phyloP scores from a whole-genome alignment of 2,329 filamentous ascomycete genomes.

The Paracoccidioides brasiliensis region DNA sequence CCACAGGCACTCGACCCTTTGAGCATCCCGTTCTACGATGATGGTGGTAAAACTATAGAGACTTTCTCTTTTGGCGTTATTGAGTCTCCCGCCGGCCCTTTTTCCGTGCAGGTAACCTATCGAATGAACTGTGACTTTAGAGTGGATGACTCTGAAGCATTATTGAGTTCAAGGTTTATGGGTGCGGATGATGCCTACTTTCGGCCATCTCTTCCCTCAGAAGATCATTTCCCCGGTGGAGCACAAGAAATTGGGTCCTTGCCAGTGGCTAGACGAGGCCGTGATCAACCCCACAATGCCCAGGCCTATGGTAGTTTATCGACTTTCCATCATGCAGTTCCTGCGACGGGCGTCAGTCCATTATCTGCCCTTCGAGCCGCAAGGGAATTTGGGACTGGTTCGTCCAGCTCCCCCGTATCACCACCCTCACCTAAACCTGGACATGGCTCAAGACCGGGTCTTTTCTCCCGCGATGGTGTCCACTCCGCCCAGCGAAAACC shows the following conservation, averaged over 20 bases:
- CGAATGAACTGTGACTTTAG: constrained; percentile 82
- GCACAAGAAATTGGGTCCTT: constrained; percentile 58
- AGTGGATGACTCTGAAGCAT: constrained; percentile 78
- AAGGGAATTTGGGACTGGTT: constrained; percentile 38
- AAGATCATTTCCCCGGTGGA: constrained; percentile 22
- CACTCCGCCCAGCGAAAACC: constrained; percentile 49
- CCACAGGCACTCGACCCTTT: constrained; percentile 53
- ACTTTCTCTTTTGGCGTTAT: constrained; percentile 71
- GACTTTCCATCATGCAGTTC: constrained; percentile 70
- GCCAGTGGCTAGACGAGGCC: constrained; percentile 45
- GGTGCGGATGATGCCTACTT: constrained; percentile 81
- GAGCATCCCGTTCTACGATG: constrained; percentile 54
- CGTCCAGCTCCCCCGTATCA: constrained; percentile 37
- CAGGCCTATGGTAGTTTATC: constrained; percentile 83
- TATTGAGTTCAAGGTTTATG: constrained; percentile 88
- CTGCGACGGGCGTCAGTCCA: constrained; percentile 65
- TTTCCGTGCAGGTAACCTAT: constrained; percentile 71
- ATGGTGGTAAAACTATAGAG: constrained; percentile 51
- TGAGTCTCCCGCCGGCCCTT: constrained; percentile 72
- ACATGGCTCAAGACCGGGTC: constrained; percentile 36
- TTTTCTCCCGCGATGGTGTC: constrained; percentile 39
- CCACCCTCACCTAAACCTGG: constrained; percentile 32
- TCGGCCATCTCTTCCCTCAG: constrained; percentile 57
- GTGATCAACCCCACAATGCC: constrained; percentile 47
- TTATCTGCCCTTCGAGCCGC: constrained; percentile 69